Base-by-base conservation (phyloP, 2,329 filamentous ascomycete species). In the Metarhizium rileyi region DNA sequence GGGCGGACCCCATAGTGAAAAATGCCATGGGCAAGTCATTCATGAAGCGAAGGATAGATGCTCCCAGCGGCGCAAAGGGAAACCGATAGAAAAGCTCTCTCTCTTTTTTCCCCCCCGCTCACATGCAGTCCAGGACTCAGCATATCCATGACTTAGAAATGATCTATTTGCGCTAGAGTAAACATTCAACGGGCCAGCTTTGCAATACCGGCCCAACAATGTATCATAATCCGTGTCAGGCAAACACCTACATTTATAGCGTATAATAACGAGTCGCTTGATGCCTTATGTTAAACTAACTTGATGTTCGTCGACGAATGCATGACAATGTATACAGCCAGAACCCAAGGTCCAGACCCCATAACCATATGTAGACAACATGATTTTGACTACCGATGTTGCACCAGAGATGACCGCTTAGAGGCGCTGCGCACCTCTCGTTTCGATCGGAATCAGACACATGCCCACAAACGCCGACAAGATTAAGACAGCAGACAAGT, bases 1-100 rank as follows among this genome's bases (percentile, higher is more conserved):
- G 81, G 56, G 81, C 78, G 44, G 87, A 91, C 66, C 84, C 83
- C 1, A 87, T 91, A 68, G 91, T 97, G 8, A 78, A 83, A 57
- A 84, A 88, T 65, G 90, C 90, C 1, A 74, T 95, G 57, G 82
- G 81, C 23, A 77, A 75, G 51, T 81, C 83, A 26, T 68, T 90
- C 50, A 76, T 79, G 63, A 81, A 75, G 61, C 70, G 81, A 57
- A 75, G 84, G 56, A 64, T 73, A 14, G 80, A 83, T 59, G 83
- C 76, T 14, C 83, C 83, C 1, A 73, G 74, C 16, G 82, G 83
- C 2, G 82, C 83, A 4, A 74, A 64, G 55, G 77, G 77, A 5
- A 78, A 66, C 25, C 69, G 66, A 58, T 76, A 12, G 23, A 16
- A 10, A 0, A 9, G 4, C 20, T 20, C 16, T 38, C 20, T 38